These are phyloP conservation scores for Pestalotiopsis fici DNA, from an alignment of 2,329 filamentous ascomycete species.

Conservation along the genomic window DNA sequence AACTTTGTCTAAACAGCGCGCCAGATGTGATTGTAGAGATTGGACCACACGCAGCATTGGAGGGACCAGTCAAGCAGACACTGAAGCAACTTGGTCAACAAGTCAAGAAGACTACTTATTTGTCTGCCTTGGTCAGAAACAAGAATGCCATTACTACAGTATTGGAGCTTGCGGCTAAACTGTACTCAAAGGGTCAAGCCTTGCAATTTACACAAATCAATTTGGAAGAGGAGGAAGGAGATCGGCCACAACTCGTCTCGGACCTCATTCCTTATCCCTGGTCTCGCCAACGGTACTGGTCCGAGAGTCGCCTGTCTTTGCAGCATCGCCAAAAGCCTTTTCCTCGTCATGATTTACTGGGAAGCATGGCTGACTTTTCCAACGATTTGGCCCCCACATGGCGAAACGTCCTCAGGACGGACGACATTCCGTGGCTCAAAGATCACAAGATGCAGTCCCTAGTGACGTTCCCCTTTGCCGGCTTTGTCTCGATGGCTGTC, in stretches of 20 bases:
- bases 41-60: conserved; percentile 22
- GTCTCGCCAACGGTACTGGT: conserved; percentile 31
- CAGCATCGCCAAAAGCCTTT: conserved; percentile 34
- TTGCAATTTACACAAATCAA: conserved; percentile 27
- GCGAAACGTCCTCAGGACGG: conserved; percentile 36
- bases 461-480: conserved; percentile 45
- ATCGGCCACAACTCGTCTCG: conserved; percentile 16
- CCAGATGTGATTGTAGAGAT: conserved; percentile 22
- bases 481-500: conserved; percentile 40
- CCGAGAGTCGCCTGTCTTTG: conserved; percentile 28
- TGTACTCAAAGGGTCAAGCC: conserved; percentile 27
- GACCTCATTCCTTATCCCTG: conserved; percentile 30
- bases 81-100: conserved; percentile 19
- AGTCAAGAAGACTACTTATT: conserved; percentile 24
- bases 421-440: conserved; percentile 45
- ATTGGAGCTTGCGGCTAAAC: conserved; percentile 27
- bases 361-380: conserved; percentile 31
- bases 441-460: conserved; percentile 50
- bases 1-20: conserved; percentile 15
- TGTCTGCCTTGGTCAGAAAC: conserved; percentile 24
- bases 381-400: conserved; percentile 36
- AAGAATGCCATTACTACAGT: conserved; percentile 18
- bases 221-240: conserved; percentile 16
- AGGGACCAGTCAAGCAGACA: conserved; percentile 23
- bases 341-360: conserved; percentile 34